A percentile compares a stretch with the other conserved stretches of the same genome.
Conservation (phyloP, 1,284 basidiomycete species). For the Stygiomarasmius scandens region DNA sequence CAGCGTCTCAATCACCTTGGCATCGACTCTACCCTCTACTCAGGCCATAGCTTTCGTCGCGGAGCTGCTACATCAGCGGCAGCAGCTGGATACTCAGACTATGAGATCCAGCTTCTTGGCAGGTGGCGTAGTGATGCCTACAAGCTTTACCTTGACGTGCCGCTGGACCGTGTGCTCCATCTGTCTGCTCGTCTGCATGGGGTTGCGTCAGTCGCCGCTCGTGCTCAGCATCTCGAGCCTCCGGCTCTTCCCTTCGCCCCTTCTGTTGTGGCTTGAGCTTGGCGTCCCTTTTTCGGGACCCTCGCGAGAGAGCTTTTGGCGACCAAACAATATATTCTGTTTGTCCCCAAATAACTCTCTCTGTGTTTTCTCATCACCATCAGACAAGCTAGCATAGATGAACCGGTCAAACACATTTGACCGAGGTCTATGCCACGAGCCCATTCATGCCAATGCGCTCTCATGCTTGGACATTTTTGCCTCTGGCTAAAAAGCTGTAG, state of each 20-base stretch:
- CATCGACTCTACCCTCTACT: conserved; percentile 14
- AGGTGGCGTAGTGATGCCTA: conserved; percentile 20
- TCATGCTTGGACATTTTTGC: too few relatives aligned
- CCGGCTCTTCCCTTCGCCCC: conserved; percentile 18
- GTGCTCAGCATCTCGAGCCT: conserved; percentile 18
- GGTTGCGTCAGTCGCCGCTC: conserved; percentile 22
- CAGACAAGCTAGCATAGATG: too few relatives aligned
- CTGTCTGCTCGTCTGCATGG: conserved; percentile 20
- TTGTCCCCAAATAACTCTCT: too few relatives aligned
- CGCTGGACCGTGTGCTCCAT: conserved; percentile 14
- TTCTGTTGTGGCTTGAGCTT: conserved; percentile 14
- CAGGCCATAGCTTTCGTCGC: conserved; percentile 15
- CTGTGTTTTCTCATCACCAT: too few relatives aligned
- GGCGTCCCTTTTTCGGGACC: too few relatives aligned
- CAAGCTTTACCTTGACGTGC: conserved; percentile 17
- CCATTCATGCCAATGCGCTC: too few relatives aligned
- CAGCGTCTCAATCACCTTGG: conserved; percentile 10
- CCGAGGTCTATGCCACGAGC: too few relatives aligned
- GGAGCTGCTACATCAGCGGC: conserved; percentile 18
- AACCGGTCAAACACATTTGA: too few relatives aligned
- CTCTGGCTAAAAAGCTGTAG: too few relatives aligned
- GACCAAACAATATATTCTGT: too few relatives aligned
- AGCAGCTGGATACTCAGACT: conserved; percentile 16
- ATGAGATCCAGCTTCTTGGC: conserved; percentile 19
- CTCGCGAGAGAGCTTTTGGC: too few relatives aligned